Conservation (phyloP, 2,329 filamentous ascomycete genomes). For the Trichoderma sp. region DNA sequence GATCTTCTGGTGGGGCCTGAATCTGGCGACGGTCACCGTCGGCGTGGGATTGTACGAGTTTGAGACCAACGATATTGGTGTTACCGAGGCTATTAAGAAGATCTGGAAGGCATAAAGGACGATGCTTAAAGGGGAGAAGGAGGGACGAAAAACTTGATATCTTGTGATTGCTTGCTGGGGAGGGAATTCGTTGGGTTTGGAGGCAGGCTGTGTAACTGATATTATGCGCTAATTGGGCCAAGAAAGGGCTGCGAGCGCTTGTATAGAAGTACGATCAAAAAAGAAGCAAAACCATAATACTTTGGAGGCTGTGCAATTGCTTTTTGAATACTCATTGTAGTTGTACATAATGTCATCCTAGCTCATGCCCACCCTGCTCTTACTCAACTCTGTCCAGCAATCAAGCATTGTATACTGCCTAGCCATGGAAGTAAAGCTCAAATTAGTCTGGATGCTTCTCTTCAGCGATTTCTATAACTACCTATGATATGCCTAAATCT, state of each 20-base stretch:
- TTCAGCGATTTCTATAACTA: background rate
- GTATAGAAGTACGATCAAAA: constrained; percentile 26
- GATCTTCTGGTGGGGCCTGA: constrained; percentile 75
- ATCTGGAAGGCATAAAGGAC: constrained; percentile 74
- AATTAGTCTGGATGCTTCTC: background rate
- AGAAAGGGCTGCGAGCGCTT: constrained; percentile 11
- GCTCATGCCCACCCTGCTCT: background rate
- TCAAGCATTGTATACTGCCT: background rate
- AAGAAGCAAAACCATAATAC: background rate
- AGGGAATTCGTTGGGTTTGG: background rate
- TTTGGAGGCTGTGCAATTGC: background rate
- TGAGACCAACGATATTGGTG: constrained; percentile 95
- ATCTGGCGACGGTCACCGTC: constrained; percentile 74
- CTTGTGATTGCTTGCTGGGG: background rate
- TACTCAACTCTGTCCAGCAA: background rate
- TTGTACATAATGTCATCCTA: background rate
- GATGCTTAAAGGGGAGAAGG: constrained; percentile 24
- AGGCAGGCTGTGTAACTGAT: background rate
- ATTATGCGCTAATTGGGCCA: constrained; percentile 1
- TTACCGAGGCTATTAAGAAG: constrained; percentile 85
- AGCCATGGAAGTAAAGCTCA: background rate
- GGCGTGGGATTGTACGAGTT: constrained; percentile 95
- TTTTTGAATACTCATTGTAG: background rate
- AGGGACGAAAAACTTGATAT: background rate
- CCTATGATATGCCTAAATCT: background rate